Evolutionary conservation across 805 yeast species (phyloP), one percentile per base, ranked within the genome.

Genomic region (Crinitomyces ghanaensis): DNA sequence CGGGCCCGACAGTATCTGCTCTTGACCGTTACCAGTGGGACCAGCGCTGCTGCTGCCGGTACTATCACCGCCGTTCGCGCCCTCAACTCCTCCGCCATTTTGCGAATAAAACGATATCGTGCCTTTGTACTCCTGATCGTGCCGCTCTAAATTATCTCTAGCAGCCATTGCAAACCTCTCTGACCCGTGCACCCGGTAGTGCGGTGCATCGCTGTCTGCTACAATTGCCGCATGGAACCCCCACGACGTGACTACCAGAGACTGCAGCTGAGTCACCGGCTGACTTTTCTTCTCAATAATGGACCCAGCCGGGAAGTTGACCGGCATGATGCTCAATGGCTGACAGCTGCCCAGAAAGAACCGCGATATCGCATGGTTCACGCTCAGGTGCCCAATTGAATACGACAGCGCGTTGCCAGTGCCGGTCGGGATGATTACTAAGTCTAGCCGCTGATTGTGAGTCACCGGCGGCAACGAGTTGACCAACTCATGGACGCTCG

Each of bases 161-260:
- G 85, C 93, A 0, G 95, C 94, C 23, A 72, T 54, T 38, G 66
- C 59, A 54, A 86, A 86, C 35, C 94, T 57, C 26, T 72, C 71
- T 5, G 62, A 47, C 2, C 94, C 95, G 39, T 66, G 60, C 31
- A 63, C 62, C 19, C 85, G 62, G 51, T 78, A 57, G 43, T 77
- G 78, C 0, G 77, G 74, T 0, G 74, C 63, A 42, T 83, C 88
- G 33, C 86, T 72, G 36, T 78, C 78, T 19, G 86, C 86, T 2
- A 86, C 85, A 31, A 86, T 55, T 3, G 85, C 71, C 2, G 95
- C 84, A 55, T 86, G 96, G 41, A 84, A 70, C 0, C 78, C 93
- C 82, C 93, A 75, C 0, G 94, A 80, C 0, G 73, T 63, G 6
- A 85, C 93, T 2, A 82, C 82, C 12, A 55, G 29, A 3, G 54